phyloP scores from a whole-genome alignment of 352 stramenopile species.

The Chrysophaeum taylorii region DNA sequence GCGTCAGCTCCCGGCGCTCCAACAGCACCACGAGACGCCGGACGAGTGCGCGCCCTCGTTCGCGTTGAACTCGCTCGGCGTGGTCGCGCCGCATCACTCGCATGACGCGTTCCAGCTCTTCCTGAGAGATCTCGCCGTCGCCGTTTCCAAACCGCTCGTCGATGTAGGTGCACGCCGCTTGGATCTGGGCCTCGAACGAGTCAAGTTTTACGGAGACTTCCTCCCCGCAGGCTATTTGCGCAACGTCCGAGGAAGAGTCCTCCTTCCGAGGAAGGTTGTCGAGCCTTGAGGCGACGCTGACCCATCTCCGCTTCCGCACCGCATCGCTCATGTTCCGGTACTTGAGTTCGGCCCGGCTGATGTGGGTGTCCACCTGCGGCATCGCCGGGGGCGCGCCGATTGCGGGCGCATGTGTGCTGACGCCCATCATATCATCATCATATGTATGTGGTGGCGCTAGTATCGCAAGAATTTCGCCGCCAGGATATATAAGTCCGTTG shows the following conservation, averaged over 20 bases:
- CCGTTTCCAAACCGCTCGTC: constrained; percentile 4
- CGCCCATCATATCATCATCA: no score
- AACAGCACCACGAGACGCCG: not conserved
- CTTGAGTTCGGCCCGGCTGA: not conserved
- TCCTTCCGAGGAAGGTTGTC: not conserved
- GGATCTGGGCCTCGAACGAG: not conserved
- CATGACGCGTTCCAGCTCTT: not conserved
- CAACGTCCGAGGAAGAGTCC: not conserved
- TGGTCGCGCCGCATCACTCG: not conserved
- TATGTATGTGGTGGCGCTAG: no score
- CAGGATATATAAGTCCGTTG: no score
- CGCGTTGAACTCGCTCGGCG: not conserved
- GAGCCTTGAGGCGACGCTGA: no score
- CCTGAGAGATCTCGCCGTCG: constrained; percentile 2
- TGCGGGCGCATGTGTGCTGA: no score
- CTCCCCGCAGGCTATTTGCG: not conserved
- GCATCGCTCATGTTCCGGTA: not conserved
- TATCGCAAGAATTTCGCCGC: no score
- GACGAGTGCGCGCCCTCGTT: not conserved
- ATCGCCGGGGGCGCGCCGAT: not conserved
- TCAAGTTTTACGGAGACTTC: not conserved
- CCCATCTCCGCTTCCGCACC: not conserved
- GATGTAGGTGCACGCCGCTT: not conserved
- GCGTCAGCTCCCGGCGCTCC: not conserved
- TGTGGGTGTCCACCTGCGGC: constrained; percentile 2